Conservation (phyloP, 352 stramenopile species). For the Pythium biforme region DNA sequence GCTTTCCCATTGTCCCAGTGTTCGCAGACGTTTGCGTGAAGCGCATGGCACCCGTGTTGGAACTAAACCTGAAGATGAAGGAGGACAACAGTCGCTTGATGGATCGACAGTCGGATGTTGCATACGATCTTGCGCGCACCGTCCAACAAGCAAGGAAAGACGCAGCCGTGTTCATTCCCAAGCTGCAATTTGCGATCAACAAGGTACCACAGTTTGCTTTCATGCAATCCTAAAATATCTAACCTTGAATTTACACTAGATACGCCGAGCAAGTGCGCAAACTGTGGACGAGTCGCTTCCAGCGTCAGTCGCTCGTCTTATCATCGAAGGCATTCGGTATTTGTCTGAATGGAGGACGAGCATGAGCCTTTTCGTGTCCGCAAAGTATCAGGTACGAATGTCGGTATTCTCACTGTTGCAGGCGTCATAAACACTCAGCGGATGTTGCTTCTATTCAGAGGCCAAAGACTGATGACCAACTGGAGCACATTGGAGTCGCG, state of each 20-base stretch:
- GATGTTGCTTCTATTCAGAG: constrained; percentile 24
- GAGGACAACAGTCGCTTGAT: background rate
- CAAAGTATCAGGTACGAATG: constrained; percentile 22
- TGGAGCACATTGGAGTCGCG: constrained; percentile 26
- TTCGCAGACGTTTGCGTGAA: constrained; percentile 50
- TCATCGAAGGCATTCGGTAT: constrained; percentile 19
- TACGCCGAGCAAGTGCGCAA: background rate
- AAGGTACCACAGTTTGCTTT: too few species aligned
- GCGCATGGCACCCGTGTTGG: constrained; percentile 25
- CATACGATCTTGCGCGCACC: constrained; percentile 14
- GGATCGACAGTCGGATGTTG: constrained; percentile 14
- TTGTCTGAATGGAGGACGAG: constrained; percentile 24
- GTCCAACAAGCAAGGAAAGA: constrained; percentile 23
- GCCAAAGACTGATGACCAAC: constrained; percentile 32
- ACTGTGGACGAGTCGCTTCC: background rate
- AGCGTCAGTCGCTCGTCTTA: constrained; percentile 2
- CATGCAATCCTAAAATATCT: background rate
- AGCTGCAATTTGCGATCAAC: constrained; percentile 42
- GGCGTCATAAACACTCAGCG: too few species aligned
- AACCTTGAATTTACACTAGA: constrained; percentile 4
- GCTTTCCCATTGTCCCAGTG: constrained; percentile 51
- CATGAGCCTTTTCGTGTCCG: constrained; percentile 18
- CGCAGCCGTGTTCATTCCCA: constrained; percentile 37
- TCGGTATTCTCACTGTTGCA: too few species aligned
- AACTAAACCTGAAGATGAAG: constrained; percentile 26